Percentiles rank a stretch among this genome's conserved stretches.
phyloP scores from a whole-genome alignment of 1,284 basidiomycete genomes.

The Puccinia coronata region DNA sequence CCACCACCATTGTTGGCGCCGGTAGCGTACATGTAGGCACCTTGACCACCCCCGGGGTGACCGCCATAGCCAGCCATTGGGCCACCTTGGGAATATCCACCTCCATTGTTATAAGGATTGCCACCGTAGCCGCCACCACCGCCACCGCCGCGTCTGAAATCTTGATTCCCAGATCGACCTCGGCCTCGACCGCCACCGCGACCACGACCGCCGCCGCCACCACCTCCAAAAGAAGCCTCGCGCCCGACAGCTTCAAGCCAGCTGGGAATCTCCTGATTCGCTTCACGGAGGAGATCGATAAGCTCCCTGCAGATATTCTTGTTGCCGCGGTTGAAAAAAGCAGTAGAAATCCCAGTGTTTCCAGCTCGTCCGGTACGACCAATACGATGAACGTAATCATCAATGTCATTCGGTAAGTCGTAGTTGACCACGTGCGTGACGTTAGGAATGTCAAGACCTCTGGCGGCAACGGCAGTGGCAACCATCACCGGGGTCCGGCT shows the following conservation, averaged over 20 bases:
- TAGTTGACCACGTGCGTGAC: conserved; percentile 99
- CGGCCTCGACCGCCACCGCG: conserved; percentile 64
- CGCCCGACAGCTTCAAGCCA: conserved; percentile 68
- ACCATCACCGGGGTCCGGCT: conserved; percentile 95
- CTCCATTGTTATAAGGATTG: conserved; percentile 28
- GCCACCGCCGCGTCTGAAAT: conserved; percentile 62
- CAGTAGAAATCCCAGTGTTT: conserved; percentile 90
- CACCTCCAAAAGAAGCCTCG: conserved; percentile 50
- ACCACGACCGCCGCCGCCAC: conserved; percentile 58
- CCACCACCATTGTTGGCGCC: conserved; percentile 19
- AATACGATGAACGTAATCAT: conserved; percentile 97
- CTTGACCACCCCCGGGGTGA: conserved; percentile 53
- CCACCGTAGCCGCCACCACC: conserved; percentile 36
- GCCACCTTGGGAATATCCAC: conserved; percentile 45
- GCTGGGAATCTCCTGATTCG: conserved; percentile 90
- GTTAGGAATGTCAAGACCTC: conserved; percentile 98
- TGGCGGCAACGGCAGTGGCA: conserved; percentile 95
- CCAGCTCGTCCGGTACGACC: conserved; percentile 99
- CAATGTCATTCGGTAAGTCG: conserved; percentile 95
- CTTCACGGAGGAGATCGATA: conserved; percentile 88
- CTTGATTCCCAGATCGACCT: conserved; percentile 66
- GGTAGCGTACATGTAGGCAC: conserved; percentile 50
- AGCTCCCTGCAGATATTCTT: conserved; percentile 88
- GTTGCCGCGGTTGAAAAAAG: conserved; percentile 91
- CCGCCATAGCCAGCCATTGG: conserved; percentile 55